Conservation (phyloP, 1,139 yeast genomes). For the Yamadazyma buinensis region DNA sequence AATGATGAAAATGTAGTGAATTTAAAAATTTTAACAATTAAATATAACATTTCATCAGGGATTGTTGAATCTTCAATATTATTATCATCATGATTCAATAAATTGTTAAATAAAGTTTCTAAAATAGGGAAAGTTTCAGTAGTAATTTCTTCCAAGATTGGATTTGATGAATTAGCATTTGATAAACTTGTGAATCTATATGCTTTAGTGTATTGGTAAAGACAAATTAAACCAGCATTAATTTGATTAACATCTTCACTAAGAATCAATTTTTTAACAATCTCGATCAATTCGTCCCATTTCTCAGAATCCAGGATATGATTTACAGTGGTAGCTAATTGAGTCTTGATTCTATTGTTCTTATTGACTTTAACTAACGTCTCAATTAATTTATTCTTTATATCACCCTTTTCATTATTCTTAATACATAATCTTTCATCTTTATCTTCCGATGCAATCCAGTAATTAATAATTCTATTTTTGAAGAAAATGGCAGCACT, state of each 20-base stretch:
- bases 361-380: conserved; percentile 36
- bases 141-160: conserved; percentile 46
- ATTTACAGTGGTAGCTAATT: conserved; percentile 41
- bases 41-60: conserved; percentile 56
- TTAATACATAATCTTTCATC: conserved; percentile 39
- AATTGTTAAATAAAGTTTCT: conserved; percentile 45
- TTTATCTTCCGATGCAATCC: conserved; percentile 48
- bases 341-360: conserved; percentile 33
- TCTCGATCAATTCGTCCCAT: conserved; percentile 41
- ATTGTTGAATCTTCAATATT: conserved; percentile 25
- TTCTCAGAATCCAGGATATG: conserved; percentile 40
- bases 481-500: conserved; percentile 69
- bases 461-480: conserved; percentile 55
- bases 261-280: conserved; percentile 38
- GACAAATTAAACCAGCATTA: conserved; percentile 54
- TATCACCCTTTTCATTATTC: conserved; percentile 46
- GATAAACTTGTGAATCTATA: conserved; percentile 55
- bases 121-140: conserved; percentile 51
- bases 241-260: conserved; percentile 50
- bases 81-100: conserved; percentile 24
- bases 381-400: conserved; percentile 52
- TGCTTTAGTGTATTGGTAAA: conserved; percentile 53
- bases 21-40: conserved; percentile 63
- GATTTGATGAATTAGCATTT: conserved; percentile 37
- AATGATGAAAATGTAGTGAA: conserved; percentile 54